These are phyloP conservation scores for Strigomonas galati DNA, from an alignment of 208 protist species.

Conservation along the genomic window DNA sequence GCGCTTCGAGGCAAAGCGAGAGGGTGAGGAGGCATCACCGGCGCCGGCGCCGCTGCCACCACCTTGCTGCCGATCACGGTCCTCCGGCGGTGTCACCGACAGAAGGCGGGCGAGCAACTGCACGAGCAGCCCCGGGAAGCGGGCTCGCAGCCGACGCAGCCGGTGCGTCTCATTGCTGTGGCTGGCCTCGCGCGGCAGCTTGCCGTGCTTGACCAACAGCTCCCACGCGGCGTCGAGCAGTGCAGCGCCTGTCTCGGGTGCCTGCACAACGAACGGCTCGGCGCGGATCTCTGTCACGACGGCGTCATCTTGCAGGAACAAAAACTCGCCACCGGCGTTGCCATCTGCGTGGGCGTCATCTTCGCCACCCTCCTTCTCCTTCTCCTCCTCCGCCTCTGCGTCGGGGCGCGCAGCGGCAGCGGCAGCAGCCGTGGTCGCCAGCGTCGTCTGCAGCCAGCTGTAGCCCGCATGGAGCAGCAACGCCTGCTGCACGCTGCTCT, in stretches of 20 bases:
- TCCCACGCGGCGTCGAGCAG: conserved; percentile 1
- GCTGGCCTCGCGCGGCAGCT: background rate
- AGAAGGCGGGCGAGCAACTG: background rate
- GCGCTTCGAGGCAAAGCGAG: background rate
- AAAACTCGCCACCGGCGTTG: background rate
- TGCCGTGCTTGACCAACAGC: background rate
- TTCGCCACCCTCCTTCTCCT: background rate
- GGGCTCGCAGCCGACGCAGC: background rate
- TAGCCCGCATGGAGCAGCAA: conserved; percentile 34
- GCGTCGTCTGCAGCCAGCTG: conserved; percentile 31
- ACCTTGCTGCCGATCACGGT: background rate
- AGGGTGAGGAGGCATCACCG: background rate
- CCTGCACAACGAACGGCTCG: background rate
- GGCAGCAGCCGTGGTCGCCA: background rate
- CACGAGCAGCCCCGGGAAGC: background rate
- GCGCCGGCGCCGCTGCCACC: background rate
- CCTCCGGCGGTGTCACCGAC: background rate
- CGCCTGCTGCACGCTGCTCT: conserved; percentile 34
- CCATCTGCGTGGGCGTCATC: background rate
- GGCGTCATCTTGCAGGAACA: background rate
- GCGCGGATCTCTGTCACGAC: background rate
- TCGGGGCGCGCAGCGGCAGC: background rate
- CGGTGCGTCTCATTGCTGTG: conserved; percentile 8
- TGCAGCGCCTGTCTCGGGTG: background rate
- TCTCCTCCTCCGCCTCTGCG: background rate